A percentile compares a stretch with the other conserved stretches of the same genome.
Evolutionary conservation across 1,284 basidiomycete genomes (phyloP).

Genomic region (Cryptococcus depauperatus): DNA sequence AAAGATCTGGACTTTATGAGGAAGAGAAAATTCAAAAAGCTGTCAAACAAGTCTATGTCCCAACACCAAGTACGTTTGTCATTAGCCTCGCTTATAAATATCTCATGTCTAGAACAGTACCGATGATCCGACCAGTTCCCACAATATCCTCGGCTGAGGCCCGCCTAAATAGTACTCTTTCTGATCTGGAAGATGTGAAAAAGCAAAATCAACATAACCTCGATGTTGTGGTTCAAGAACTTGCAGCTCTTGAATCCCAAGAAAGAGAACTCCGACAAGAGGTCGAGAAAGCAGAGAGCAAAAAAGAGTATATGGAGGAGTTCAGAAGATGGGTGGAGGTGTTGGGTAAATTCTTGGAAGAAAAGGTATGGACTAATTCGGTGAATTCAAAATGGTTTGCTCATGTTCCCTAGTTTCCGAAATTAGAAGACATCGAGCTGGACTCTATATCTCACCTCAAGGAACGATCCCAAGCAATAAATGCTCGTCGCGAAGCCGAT

Average conservation of each 20-base stretch:
- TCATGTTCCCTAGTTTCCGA: slow-evolving; percentile 74
- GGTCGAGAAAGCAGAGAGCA: slow-evolving; percentile 68
- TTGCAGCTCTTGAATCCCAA: slow-evolving; percentile 60
- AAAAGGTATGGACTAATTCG: slow-evolving; percentile 58
- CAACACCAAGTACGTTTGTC: slow-evolving; percentile 60
- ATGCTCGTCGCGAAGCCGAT: slow-evolving; percentile 59
- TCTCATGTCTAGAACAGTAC: slow-evolving; percentile 47
- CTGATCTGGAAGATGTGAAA: slow-evolving; percentile 47
- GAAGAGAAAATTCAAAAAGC: slow-evolving; percentile 16
- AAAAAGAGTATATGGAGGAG: slow-evolving; percentile 76
- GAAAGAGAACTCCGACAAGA: slow-evolving; percentile 72
- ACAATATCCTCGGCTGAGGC: slow-evolving; percentile 63
- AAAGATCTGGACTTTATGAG: slow-evolving; percentile 54
- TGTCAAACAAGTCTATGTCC: slow-evolving; percentile 54
- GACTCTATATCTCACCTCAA: slow-evolving; percentile 65
- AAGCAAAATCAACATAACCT: slow-evolving; percentile 38
- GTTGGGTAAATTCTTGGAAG: slow-evolving; percentile 79
- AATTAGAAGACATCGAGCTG: slow-evolving; percentile 74
- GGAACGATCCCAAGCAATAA: slow-evolving; percentile 65
- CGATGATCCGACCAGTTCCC: slow-evolving; percentile 49
- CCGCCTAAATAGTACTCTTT: slow-evolving; percentile 56
- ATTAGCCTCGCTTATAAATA: neutral
- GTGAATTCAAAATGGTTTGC: too few relatives aligned
- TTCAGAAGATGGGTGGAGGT: slow-evolving; percentile 82
- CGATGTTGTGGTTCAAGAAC: slow-evolving; percentile 52